Base-by-base conservation (phyloP, 495 filamentous ascomycete species). In the Talaromyces thailandensis region DNA sequence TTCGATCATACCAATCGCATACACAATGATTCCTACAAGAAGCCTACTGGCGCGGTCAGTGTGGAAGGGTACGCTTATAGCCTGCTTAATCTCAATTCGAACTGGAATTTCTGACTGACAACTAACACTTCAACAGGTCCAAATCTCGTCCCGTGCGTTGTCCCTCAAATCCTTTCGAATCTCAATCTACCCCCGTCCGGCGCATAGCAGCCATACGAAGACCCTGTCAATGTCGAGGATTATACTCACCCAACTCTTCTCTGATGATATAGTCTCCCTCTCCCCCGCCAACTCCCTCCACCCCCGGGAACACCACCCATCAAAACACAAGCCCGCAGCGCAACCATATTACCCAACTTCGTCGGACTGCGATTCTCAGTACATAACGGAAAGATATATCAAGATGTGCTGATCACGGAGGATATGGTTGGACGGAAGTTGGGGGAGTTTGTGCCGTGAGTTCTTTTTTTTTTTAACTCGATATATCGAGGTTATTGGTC, bases 401-500 rank as follows among this genome's bases (percentile, higher is more conserved):
- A 89, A 64, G 95, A 98, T 71, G 79, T 98, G 31, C 79, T 80
- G 53, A 88, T 98, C 63, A 96, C 92, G 45, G 93, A 97, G 75
- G 91, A 98, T 70, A 98, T 98, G 95, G 95, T 98, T 16, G 94
- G 95, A 48, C 88, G 95, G 73, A 98, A 98, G 76, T 80, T 98
- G 69, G 94, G 94, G 64, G 95, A 98, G 79, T 98, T 96, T 75
- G 85, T 92, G 64, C 68, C 83, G 92, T 96, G 85, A 74, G 93
- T 87, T 50, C 48, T 62, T 28, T n/a, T 53, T 62, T 43, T 52
- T 14, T 26, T 48, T 37, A 56, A 24, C 56, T 60, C 53, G 45
- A 37, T 31, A 6, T 43, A 18, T 4, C 32, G 26, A 21, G 7
- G 3, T 5, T 24, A 32, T 31, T 56, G 11, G 9, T n/a, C n/a